Conservation (phyloP, 768 basidiomycete species). For the Amylocystis lapponica region DNA sequence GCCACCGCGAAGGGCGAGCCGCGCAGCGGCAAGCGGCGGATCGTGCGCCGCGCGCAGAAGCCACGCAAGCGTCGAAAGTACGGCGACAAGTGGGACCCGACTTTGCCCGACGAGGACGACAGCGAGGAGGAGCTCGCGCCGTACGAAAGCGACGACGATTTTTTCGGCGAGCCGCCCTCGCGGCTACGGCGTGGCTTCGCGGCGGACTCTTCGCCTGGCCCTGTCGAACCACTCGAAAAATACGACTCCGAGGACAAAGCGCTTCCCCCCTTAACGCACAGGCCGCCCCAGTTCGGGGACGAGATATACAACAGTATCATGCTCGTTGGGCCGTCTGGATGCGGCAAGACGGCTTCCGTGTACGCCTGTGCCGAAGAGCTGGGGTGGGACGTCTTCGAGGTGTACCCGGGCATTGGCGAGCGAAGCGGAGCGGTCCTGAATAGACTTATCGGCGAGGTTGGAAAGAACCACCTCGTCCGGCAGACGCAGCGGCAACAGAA, state of each 20-base stretch:
- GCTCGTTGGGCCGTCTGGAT: conserved; percentile 74
- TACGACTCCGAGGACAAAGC: not conserved
- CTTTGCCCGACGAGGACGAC: conserved; percentile 9
- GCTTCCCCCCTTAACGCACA: conserved; percentile 6
- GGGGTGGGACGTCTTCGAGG: conserved; percentile 95
- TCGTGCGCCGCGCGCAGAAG: conserved; percentile 49
- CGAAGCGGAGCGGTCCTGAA: conserved; percentile 76
- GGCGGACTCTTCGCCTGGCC: not conserved
- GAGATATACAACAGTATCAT: conserved; percentile 83
- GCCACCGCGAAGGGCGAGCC: no score
- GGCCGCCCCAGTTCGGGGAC: conserved; percentile 29
- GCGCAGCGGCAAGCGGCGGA: conserved; percentile 50
- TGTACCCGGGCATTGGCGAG: conserved; percentile 92
- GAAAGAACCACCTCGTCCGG: conserved; percentile 67
- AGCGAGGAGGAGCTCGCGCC: not conserved
- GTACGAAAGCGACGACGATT: conserved; percentile 12
- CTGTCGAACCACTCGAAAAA: not conserved
- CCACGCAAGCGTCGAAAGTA: conserved; percentile 55
- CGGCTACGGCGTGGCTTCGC: conserved; percentile 4
- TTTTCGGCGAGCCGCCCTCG: conserved; percentile 5
- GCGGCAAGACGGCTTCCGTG: conserved; percentile 88
- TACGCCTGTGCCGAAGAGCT: conserved; percentile 93
- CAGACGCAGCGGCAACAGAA: conserved; percentile 16
- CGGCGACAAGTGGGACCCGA: conserved; percentile 24
- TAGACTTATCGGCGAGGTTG: conserved; percentile 83